Conservation (phyloP, 352 stramenopile species). For the Globisporangium canariense region DNA sequence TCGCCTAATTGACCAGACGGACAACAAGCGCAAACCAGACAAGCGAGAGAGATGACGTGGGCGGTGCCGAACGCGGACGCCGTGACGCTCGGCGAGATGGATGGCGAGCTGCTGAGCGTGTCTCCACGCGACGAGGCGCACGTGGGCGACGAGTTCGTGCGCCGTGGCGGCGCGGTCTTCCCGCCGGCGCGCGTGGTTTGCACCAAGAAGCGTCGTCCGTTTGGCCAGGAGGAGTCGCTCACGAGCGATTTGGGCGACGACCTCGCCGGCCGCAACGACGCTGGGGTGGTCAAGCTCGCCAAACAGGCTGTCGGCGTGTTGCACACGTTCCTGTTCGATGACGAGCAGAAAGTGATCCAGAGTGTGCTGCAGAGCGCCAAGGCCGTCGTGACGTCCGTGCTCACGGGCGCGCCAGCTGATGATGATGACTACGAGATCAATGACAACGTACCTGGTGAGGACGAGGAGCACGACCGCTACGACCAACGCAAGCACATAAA, state of each 20-base stretch:
- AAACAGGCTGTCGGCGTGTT: constrained; percentile 24
- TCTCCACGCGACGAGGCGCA: constrained; percentile 50
- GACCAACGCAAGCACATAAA: neutral
- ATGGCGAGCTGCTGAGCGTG: constrained; percentile 72
- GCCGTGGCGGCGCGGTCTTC: constrained; percentile 53
- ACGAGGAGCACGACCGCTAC: constrained; percentile 14
- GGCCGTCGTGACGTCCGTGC: constrained; percentile 18
- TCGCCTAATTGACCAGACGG: no score
- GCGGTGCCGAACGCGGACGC: constrained; percentile 53
- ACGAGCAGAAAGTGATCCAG: constrained; percentile 55
- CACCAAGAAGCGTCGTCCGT: constrained; percentile 49
- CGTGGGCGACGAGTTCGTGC: constrained; percentile 63
- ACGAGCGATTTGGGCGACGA: constrained; percentile 38
- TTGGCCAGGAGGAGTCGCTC: constrained; percentile 56
- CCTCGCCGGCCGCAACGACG: constrained; percentile 34
- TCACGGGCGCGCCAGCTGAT: constrained; percentile 24
- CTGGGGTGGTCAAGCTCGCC: constrained; percentile 39
- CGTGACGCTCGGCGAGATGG: constrained; percentile 75
- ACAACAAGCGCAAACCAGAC: neutral
- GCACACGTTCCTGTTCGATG: constrained; percentile 52
- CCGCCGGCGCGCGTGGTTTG: constrained; percentile 46
- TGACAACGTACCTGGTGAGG: constrained; percentile 22
- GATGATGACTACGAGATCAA: constrained; percentile 25
- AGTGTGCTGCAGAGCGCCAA: constrained; percentile 24
- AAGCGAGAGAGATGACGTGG: constrained; percentile 45